These are phyloP conservation scores for Melaleuca alternifolia DNA, from an alignment of 345 rosid species.

Conservation along the genomic window DNA sequence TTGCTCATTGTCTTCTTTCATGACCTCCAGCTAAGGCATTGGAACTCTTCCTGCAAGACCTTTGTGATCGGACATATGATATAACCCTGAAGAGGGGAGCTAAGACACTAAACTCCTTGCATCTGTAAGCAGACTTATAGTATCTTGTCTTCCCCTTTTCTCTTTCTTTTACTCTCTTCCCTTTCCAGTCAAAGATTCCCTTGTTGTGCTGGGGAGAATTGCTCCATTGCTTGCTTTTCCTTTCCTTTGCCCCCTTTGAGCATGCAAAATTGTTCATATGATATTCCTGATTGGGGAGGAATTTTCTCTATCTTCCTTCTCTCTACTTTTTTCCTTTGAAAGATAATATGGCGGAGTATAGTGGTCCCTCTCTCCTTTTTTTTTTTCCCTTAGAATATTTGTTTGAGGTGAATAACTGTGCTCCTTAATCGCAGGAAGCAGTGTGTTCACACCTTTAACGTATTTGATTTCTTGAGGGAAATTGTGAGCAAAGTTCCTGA, in stretches of 20 bases:
- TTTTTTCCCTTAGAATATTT: neutral
- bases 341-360: neutral
- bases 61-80: conserved; percentile 57
- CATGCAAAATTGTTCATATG: neutral
- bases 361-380: neutral
- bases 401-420: neutral
- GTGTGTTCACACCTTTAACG: conserved; percentile 27
- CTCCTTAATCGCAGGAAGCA: conserved; percentile 18
- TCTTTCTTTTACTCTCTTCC: neutral
- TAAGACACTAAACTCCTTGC: conserved; percentile 45
- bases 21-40: conserved; percentile 55
- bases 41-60: conserved; percentile 66
- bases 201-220: neutral
- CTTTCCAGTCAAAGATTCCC: neutral
- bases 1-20: neutral
- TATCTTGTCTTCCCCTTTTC: neutral
- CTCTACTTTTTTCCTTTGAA: neutral
- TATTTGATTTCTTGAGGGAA: conserved; percentile 35
- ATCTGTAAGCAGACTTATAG: conserved; percentile 33
- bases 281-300: neutral
- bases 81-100: conserved; percentile 48
- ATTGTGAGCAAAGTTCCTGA: conserved; percentile 54
- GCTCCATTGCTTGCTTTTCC: neutral
- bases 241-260: neutral
- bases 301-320: neutral